Base-by-base conservation (phyloP, 164 flowering plant species). In the Macadamia integrifolia region DNA sequence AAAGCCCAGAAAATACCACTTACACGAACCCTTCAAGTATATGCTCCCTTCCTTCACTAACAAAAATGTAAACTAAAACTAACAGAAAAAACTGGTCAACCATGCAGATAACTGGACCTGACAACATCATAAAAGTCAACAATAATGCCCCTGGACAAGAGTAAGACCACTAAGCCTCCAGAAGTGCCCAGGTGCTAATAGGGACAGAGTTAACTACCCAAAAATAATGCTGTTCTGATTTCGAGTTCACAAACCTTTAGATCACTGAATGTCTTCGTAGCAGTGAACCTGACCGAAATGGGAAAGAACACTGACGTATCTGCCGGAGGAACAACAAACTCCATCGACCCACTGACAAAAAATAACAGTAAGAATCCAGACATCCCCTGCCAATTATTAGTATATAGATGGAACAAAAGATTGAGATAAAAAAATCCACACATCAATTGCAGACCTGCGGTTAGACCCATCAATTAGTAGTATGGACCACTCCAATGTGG, bases 301-400 rank as follows among this genome's bases (percentile, higher is more conserved):
- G 99, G 99, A 77, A 92, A 95, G 76, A 92, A 92, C 18, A 62
- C 85, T 4, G 96, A 86, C 42, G 90, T 74, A 81, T 95, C 98
- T 43, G 87, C 87, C 49, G 97, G 86, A 60, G 99, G 99, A 66
- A 92, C 91, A 66, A 92, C 96, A 78, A 95, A 95, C 79, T 95
- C 99, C 99, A 95, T 79, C 32, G 98, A 85, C 64, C 99, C 99
- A 82, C 99, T 95, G 89, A 78, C 73, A 77, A 48, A 42, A 65
- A 48, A 40, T 3, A 67, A 62, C 6, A 64, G 40, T 32, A 23
- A n/a, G 46, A 61, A 18, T 58, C 13, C 23, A 49, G 32, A 71
- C 48, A 9, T 2, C 48, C 13, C 58, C 1, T 35, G 50, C 13
- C 13, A 46, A 8, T 46, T 46, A 46, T 46, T 9, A 8, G 13